Conservation (phyloP, 2,329 filamentous ascomycete species). For the Arthrobotrys pseudoclavata region DNA sequence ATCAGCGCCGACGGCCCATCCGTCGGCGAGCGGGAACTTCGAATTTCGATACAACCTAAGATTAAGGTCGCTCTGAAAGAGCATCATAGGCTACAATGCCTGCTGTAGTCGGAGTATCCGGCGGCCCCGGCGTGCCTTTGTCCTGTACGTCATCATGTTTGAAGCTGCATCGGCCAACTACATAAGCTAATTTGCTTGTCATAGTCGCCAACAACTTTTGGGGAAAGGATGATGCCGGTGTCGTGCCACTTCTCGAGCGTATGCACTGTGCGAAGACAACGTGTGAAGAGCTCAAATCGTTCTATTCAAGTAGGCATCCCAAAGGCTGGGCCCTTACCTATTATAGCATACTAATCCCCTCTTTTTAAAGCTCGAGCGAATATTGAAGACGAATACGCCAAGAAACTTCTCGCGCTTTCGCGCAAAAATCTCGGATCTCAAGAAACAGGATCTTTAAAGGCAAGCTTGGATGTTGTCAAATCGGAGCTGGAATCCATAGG, state of each 20-base stretch:
- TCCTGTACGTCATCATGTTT: conserved; percentile 72
- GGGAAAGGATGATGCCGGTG: conserved; percentile 98
- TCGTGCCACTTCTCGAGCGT: conserved; percentile 88
- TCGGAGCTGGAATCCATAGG: conserved; percentile 93
- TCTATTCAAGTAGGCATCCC: conserved; percentile 79
- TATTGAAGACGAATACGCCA: conserved; percentile 96
- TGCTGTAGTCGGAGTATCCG: conserved; percentile 66
- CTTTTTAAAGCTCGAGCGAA: conserved; percentile 79
- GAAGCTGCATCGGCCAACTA: conserved; percentile 60
- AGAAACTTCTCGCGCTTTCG: conserved; percentile 86
- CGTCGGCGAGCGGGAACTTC: conserved; percentile 8
- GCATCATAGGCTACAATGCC: conserved; percentile 51
- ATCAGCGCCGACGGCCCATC: neutral
- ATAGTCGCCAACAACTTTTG: conserved; percentile 99
- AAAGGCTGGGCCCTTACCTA: neutral
- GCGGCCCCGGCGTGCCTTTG: conserved; percentile 76
- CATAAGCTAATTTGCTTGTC: conserved; percentile 7
- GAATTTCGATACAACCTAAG: conserved; percentile 18
- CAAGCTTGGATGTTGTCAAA: conserved; percentile 87
- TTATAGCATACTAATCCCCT: neutral
- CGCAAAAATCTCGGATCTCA: conserved; percentile 90
- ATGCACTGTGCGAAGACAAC: conserved; percentile 96
- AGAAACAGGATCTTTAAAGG: conserved; percentile 84
- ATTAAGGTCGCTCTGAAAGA: conserved; percentile 31
- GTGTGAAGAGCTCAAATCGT: conserved; percentile 90